Evolutionary conservation across 228 moss, liverwort and hornwort genomes (phyloP).

Genomic region (Sphagnum fallax): DNA sequence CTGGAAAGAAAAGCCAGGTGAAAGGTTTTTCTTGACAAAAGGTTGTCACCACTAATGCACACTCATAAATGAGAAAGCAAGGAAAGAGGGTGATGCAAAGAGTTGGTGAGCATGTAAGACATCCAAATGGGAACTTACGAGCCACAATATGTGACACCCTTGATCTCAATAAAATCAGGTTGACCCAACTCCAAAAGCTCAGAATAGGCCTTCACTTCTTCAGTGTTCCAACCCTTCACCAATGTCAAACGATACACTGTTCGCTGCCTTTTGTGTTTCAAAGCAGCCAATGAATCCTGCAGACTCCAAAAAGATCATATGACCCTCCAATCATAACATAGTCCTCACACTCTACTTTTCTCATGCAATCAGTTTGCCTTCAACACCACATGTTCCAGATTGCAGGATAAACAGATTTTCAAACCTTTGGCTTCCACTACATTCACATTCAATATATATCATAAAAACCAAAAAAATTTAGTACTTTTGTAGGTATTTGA

Average conservation of each 20-base stretch:
- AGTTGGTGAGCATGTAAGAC: too few species aligned
- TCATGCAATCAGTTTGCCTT: too few species aligned
- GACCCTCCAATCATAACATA: neutral
- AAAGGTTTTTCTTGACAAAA: neutral
- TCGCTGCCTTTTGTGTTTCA: conserved; percentile 83
- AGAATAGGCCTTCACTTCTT: conserved; percentile 88
- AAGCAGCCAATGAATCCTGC: conserved; percentile 80
- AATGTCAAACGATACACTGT: conserved; percentile 96
- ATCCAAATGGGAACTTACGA: conserved; percentile 46
- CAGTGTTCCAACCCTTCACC: conserved; percentile 97
- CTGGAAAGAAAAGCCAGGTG: neutral
- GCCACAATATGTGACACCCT: conserved; percentile 98
- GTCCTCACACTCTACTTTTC: neutral
- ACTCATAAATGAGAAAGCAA: too few species aligned
- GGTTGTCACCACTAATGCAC: neutral
- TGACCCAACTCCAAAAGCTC: conserved; percentile 83
- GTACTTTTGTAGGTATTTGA: too few species aligned
- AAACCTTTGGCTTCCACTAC: too few species aligned
- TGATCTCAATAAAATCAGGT: conserved; percentile 97
- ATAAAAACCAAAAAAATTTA: too few species aligned
- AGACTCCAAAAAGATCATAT: neutral
- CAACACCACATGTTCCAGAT: too few species aligned
- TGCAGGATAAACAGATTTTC: too few species aligned
- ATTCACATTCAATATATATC: too few species aligned
- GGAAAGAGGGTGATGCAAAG: too few species aligned